A percentile compares a stretch with the other conserved stretches of the same genome.
Conservation (phyloP, 495 filamentous ascomycete genomes). For the Neurospora sp. region DNA sequence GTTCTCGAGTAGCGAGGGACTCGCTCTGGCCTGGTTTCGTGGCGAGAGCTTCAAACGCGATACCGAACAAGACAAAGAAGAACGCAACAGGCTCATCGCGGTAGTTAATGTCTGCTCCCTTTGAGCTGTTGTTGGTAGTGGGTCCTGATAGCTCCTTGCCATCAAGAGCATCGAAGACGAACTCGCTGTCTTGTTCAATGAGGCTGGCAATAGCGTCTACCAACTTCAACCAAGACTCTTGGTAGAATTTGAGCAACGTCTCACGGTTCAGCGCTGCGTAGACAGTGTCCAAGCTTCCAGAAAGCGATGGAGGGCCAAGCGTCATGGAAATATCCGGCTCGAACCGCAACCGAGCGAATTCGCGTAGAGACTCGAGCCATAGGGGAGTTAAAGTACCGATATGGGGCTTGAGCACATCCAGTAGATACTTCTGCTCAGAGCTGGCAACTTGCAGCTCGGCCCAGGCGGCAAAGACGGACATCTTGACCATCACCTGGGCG, state of each 20-base stretch:
- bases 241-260: slow-evolving; percentile 90
- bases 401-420: slow-evolving; percentile 81
- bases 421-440: slow-evolving; percentile 81
- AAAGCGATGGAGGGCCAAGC: slow-evolving; percentile 59
- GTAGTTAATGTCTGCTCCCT: slow-evolving; percentile 77
- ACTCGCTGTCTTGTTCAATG: slow-evolving; percentile 93
- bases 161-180: slow-evolving; percentile 93
- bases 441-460: slow-evolving; percentile 97
- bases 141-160: slow-evolving; percentile 56
- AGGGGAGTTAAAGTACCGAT: slow-evolving; percentile 79
- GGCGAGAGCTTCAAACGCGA: slow-evolving; percentile 90
- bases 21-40: slow-evolving; percentile 61
- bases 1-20: slow-evolving; percentile 58
- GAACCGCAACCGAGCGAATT: slow-evolving; percentile 88
- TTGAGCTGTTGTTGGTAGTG: slow-evolving; percentile 38
- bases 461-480: slow-evolving; percentile 96
- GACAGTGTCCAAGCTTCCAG: slow-evolving; percentile 75
- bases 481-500: slow-evolving; percentile 95
- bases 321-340: slow-evolving; percentile 94
- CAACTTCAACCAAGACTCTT: slow-evolving; percentile 92
- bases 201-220: slow-evolving; percentile 96
- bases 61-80: slow-evolving; percentile 96
- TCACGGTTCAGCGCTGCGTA: slow-evolving; percentile 92
- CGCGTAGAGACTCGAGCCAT: slow-evolving; percentile 86
- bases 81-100: slow-evolving; percentile 96